Percentiles rank a stretch among this genome's conserved stretches.
Evolutionary conservation across 78 protist species (phyloP).

Genomic region (Dictyostelium brefeldianum): DNA sequence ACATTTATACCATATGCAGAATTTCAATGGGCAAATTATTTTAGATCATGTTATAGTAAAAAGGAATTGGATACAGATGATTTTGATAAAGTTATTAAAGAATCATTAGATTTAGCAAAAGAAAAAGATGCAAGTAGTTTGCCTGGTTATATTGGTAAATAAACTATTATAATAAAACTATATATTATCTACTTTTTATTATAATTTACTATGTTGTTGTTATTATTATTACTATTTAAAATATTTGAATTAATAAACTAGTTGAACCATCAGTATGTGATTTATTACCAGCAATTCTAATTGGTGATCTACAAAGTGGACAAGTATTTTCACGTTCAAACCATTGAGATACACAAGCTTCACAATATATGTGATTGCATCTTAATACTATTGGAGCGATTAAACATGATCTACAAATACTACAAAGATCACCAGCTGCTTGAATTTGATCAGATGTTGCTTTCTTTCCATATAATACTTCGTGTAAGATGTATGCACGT

Average conservation of each 20-base stretch:
- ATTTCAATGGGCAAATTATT: slow-evolving; percentile 79
- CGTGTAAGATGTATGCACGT: slow-evolving; percentile 34
- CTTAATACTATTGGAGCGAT: slow-evolving; percentile 64
- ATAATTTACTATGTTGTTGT: background rate
- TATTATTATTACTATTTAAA: slow-evolving; percentile 10
- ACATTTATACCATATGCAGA: slow-evolving; percentile 77
- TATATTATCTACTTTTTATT: background rate
- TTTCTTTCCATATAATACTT: slow-evolving; percentile 59
- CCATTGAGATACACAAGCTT: slow-evolving; percentile 78
- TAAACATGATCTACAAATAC: slow-evolving; percentile 77
- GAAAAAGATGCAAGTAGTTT: slow-evolving; percentile 18
- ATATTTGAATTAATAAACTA: slow-evolving; percentile 30
- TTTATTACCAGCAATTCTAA: slow-evolving; percentile 40
- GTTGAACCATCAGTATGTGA: slow-evolving; percentile 78
- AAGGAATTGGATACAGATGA: too few relatives aligned
- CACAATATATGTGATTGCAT: slow-evolving; percentile 82
- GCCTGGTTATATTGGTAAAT: slow-evolving; percentile 49
- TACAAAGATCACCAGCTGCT: slow-evolving; percentile 58
- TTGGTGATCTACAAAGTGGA: slow-evolving; percentile 77
- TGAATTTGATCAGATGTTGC: slow-evolving; percentile 62
- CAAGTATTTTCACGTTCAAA: slow-evolving; percentile 77
- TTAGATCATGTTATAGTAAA: slow-evolving; percentile 24
- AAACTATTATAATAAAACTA: background rate
- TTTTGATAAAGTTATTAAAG: slow-evolving; percentile 37
- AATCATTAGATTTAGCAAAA: slow-evolving; percentile 55